Conservation (phyloP, 345 rosid genomes). For the Laguncularia racemosa region DNA sequence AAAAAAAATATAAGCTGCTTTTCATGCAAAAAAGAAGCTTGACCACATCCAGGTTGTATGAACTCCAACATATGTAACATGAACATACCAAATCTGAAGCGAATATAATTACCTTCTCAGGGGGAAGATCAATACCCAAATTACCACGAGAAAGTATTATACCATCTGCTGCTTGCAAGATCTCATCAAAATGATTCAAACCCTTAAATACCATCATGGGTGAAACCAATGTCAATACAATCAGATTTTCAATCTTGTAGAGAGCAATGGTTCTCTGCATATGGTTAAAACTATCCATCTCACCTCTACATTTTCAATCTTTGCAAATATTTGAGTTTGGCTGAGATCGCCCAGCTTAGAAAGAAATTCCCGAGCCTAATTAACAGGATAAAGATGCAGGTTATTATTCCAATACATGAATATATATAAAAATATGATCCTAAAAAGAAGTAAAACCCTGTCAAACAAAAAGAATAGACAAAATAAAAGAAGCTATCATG, state of each 20-base stretch:
- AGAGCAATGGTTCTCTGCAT: not conserved
- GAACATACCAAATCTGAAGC: not conserved
- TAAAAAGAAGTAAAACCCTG: not conserved
- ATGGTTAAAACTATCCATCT: constrained; percentile 5
- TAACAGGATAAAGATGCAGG: constrained; percentile 9
- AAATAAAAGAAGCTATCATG: not conserved
- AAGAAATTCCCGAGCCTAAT: constrained; percentile 82
- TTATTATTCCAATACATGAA: not conserved
- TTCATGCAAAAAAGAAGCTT: too few species aligned
- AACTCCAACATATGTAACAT: too few species aligned
- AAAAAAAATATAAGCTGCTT: too few species aligned
- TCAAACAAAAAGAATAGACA: not conserved
- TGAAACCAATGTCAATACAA: not conserved
- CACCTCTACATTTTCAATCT: constrained; percentile 92
- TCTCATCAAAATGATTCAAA: constrained; percentile 91
- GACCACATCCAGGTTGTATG: too few species aligned
- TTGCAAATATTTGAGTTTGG: constrained; percentile 93
- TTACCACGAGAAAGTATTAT: constrained; percentile 98
- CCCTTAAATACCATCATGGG: constrained; percentile 37
- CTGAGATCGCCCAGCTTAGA: constrained; percentile 72
- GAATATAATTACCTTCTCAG: constrained; percentile 68
- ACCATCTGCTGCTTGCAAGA: constrained; percentile 97
- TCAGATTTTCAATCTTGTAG: not conserved
- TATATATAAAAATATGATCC: not conserved
- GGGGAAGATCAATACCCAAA: constrained; percentile 95